phyloP scores from a whole-genome alignment of 176 grass and related monocot species.

The Poa annua region DNA sequence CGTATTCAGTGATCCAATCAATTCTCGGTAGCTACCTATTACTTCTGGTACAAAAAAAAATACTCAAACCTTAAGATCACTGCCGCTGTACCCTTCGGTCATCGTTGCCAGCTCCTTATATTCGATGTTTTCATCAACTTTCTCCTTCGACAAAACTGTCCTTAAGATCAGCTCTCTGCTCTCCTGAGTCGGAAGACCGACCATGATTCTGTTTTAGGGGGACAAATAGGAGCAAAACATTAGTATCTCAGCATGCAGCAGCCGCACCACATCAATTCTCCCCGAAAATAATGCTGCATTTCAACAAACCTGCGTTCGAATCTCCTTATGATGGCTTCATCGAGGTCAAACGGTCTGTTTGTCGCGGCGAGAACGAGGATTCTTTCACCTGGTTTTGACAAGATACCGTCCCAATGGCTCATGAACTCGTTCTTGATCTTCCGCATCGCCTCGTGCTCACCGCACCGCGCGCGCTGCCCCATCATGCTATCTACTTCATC shows the following conservation, averaged over 20 bases:
- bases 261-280: background rate
- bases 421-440: constrained; percentile 99
- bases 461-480: constrained; percentile 73
- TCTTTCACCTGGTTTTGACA: constrained; percentile 75
- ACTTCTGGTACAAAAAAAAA: background rate
- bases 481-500: constrained; percentile 99
- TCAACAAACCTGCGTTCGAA: constrained; percentile 88
- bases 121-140: constrained; percentile 60
- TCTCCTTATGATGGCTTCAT: constrained; percentile 97
- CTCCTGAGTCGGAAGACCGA: constrained; percentile 82
- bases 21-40: background rate
- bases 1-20: background rate
- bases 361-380: constrained; percentile 98
- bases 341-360: constrained; percentile 97
- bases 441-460: constrained; percentile 95
- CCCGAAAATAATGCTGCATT: background rate
- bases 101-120: constrained; percentile 87
- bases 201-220: constrained; percentile 75
- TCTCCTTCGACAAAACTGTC: constrained; percentile 88
- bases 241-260: background rate
- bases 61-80: constrained; percentile 88
- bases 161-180: constrained; percentile 86
- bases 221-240: constrained; percentile 36
- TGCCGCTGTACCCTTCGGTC: constrained; percentile 92
- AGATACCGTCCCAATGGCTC: constrained; percentile 93